Base-by-base conservation (phyloP, 306 rosid genomes). In the Glycyrrhiza uralensis region DNA sequence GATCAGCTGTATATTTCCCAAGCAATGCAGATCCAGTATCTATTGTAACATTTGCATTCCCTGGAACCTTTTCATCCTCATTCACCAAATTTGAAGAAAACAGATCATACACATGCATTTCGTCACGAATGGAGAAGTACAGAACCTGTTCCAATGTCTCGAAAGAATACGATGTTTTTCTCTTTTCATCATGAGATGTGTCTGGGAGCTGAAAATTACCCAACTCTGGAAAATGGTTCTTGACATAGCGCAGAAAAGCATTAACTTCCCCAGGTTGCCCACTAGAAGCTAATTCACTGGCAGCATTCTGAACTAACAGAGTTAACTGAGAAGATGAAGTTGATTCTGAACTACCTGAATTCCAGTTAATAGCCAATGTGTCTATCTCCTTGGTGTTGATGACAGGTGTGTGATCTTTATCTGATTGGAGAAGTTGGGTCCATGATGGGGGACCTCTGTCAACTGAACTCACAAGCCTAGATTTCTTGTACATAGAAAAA, bases 391-490 rank as follows among this genome's bases (percentile, higher is more conserved):
- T 83, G 55, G 73, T 63, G 32, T 63, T 79, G 44, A 59, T 8
- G 63, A 71, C 44, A 64, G 89, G 66, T 57, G 41, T 59, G 23
- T 55, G 83, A 78, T 80, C 88, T 75, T 88, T 81, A 75, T 83
- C 85, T 59, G 74, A 74, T 65, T 5, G 73, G 69, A 23, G 10
- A 79, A 84, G 85, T 72, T 78, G 84, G 19, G 81, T 84, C 97
- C 99, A 91, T 69, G 96, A 89, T 17, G 71, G 81, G 28, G 93
- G 87, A 64, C 92, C 95, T 76, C 86, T 75, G 64, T 88, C 85
- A 49, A 91, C 81, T 11, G 82, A 91, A 84, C 92, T 89, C 91
- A 84, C 87, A 72, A 91, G 97, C 88, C 88, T 91, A 17, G 99
- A 95, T 84, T 87, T 95, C 88, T 89, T 76, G 83, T 79, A 71